A percentile compares a stretch with the other conserved stretches of the same genome.
Conservation (phyloP, 345 rosid species). For the Limnanthes douglasii region DNA sequence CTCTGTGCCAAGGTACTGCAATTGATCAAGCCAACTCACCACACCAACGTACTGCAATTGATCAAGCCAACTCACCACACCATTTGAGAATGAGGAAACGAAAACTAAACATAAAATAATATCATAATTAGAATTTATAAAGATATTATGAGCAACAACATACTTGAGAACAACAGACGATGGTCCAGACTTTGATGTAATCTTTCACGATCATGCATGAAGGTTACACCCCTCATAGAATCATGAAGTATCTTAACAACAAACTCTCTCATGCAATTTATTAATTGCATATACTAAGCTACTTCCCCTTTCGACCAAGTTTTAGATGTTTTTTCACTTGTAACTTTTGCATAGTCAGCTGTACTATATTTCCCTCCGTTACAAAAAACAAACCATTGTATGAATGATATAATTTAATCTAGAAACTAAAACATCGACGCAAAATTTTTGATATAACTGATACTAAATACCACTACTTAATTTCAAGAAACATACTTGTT, state of each 20-base stretch:
- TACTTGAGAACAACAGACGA: slow-evolving; percentile 88
- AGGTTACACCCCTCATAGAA: slow-evolving; percentile 67
- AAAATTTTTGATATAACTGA: slow-evolving; percentile 6
- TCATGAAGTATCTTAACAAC: slow-evolving; percentile 54
- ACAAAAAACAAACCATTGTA: slow-evolving; percentile 88
- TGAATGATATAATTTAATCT: slow-evolving; percentile 11
- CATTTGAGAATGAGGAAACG: too few relatives aligned
- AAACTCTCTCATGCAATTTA: slow-evolving; percentile 41
- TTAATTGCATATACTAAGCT: slow-evolving; percentile 43
- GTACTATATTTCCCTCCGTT: slow-evolving; percentile 74
- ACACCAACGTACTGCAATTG: slow-evolving; percentile 1
- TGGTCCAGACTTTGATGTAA: slow-evolving; percentile 98
- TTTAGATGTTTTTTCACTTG: slow-evolving; percentile 49
- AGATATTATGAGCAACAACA: slow-evolving; percentile 7
- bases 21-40: too few relatives aligned
- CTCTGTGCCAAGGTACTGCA: slow-evolving; percentile 61
- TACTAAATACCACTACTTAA: too few relatives aligned
- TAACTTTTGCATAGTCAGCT: slow-evolving; percentile 58
- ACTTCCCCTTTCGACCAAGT: slow-evolving; percentile 23
- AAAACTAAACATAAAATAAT: slow-evolving; percentile 7
- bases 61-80: too few relatives aligned
- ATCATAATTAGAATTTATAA: slow-evolving; percentile 1
- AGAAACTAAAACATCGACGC: slow-evolving; percentile 7
- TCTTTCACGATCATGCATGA: slow-evolving; percentile 73
- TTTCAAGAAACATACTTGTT: too few relatives aligned